A percentile compares a stretch with the other conserved stretches of the same genome.
phyloP scores from a whole-genome alignment of 176 grass and related monocot species.

The Juncus inflexus region DNA sequence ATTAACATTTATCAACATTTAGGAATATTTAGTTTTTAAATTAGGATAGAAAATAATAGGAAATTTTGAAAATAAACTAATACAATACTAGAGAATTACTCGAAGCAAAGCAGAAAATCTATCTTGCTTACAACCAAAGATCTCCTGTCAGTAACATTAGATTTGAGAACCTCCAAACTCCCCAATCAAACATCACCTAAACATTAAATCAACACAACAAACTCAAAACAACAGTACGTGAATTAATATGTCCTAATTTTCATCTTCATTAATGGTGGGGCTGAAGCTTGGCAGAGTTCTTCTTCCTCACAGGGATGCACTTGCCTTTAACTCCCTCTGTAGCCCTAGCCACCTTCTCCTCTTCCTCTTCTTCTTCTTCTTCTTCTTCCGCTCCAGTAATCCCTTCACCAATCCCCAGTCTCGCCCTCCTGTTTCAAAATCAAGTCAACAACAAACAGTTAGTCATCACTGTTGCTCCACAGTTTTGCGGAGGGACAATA shows the following conservation, averaged over 20 bases:
- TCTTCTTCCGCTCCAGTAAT: slow-evolving; percentile 5
- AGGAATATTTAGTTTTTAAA: too few species aligned
- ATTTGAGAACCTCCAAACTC: too few species aligned
- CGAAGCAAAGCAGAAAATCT: too few species aligned
- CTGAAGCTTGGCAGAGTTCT: slow-evolving; percentile 31
- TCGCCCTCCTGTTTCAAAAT: slow-evolving; percentile 50
- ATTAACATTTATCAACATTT: too few species aligned
- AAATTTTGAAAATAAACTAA: too few species aligned
- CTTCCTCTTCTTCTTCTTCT: slow-evolving; percentile 5
- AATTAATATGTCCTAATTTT: slow-evolving; percentile 5
- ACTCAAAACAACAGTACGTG: too few species aligned
- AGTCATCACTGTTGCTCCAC: not conserved
- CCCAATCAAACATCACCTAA: too few species aligned
- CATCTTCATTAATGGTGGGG: slow-evolving; percentile 8
- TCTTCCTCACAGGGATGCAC: slow-evolving; percentile 72
- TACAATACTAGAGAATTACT: too few species aligned
- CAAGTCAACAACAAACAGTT: not conserved
- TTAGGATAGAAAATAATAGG: too few species aligned
- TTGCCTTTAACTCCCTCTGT: slow-evolving; percentile 48
- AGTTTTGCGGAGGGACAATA: not conserved
- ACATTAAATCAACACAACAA: too few species aligned
- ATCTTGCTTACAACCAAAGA: too few species aligned
- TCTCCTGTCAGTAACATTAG: too few species aligned
- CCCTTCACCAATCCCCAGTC: slow-evolving; percentile 39
- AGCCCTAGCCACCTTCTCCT: slow-evolving; percentile 31